Evolutionary conservation across 192 early-diverging fungal species (phyloP).

Genomic region (Lobosporangium transversale): DNA sequence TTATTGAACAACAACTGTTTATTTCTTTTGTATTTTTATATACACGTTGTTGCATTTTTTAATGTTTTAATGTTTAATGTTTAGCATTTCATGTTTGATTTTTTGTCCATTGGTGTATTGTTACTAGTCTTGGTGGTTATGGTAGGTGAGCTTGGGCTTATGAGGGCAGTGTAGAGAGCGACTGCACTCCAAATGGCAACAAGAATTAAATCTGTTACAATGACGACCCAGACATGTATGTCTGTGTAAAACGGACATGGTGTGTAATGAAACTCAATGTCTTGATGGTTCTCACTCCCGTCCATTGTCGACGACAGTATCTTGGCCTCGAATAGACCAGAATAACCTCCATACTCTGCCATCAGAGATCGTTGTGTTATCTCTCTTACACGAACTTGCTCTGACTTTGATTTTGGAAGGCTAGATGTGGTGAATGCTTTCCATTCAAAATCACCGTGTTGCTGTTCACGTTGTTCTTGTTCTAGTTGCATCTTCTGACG

Average conservation of each 20-base stretch:
- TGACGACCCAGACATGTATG: conserved; percentile 55
- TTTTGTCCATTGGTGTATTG: too few species aligned
- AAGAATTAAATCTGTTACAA: conserved; percentile 39
- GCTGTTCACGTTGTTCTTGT: too few species aligned
- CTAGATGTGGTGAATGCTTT: conserved; percentile 34
- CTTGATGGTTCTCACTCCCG: not conserved
- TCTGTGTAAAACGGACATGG: conserved; percentile 59
- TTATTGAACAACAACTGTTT: too few species aligned
- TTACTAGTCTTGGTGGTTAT: too few species aligned
- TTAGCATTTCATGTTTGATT: too few species aligned
- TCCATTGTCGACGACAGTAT: too few species aligned
- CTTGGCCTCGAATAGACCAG: conserved; percentile 69
- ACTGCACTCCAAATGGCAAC: not conserved
- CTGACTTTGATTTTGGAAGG: not conserved
- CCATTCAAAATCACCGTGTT: conserved; percentile 9
- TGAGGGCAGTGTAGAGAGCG: not conserved
- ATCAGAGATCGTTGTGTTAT: conserved; percentile 71
- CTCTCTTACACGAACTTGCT: conserved; percentile 49
- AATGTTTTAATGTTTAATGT: too few species aligned
- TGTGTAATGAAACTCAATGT: conserved; percentile 58
- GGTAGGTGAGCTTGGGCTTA: too few species aligned
- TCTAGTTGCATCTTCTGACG: not conserved
- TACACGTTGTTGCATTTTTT: too few species aligned
- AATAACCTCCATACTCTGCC: conserved; percentile 67
- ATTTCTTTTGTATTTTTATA: too few species aligned